Conservation (phyloP, 108 stramenopile genomes). For the Ochromonas danica region DNA sequence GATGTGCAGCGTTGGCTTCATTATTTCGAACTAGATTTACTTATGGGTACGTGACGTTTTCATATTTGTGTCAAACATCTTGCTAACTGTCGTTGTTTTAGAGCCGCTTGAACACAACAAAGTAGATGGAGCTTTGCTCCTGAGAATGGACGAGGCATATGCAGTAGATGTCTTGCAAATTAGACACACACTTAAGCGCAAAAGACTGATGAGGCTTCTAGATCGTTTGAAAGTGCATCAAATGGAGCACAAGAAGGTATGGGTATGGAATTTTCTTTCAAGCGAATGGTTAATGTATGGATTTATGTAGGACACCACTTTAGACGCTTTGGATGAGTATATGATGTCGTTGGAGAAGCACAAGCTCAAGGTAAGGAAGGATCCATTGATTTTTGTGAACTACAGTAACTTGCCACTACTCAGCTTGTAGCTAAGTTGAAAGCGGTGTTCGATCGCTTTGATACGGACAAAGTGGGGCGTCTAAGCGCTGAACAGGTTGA, state of each 20-base stretch:
- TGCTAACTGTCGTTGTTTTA: too few species aligned
- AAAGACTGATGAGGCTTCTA: not conserved
- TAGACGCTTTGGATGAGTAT: slow-evolving; percentile 47
- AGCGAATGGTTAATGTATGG: too few species aligned
- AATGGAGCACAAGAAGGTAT: not conserved
- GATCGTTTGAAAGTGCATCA: not conserved
- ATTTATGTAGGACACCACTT: not conserved
- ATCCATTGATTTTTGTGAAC: too few species aligned
- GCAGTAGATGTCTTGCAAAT: not conserved
- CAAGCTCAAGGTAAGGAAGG: slow-evolving; percentile 35
- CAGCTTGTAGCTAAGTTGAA: slow-evolving; percentile 52
- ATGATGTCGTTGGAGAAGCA: slow-evolving; percentile 42
- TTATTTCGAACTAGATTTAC: too few species aligned
- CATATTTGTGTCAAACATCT: too few species aligned
- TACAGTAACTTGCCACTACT: not conserved
- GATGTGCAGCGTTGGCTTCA: not conserved
- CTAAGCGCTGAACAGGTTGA: not conserved
- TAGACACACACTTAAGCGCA: not conserved
- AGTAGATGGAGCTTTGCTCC: not conserved
- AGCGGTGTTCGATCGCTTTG: slow-evolving; percentile 33
- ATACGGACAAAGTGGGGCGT: not conserved
- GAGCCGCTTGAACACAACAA: slow-evolving; percentile 3
- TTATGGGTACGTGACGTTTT: too few species aligned
- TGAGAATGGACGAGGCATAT: not conserved
- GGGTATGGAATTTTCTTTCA: too few species aligned